phyloP scores from a whole-genome alignment of 2,329 filamentous ascomycete genomes.

The Nemania diffusa region DNA sequence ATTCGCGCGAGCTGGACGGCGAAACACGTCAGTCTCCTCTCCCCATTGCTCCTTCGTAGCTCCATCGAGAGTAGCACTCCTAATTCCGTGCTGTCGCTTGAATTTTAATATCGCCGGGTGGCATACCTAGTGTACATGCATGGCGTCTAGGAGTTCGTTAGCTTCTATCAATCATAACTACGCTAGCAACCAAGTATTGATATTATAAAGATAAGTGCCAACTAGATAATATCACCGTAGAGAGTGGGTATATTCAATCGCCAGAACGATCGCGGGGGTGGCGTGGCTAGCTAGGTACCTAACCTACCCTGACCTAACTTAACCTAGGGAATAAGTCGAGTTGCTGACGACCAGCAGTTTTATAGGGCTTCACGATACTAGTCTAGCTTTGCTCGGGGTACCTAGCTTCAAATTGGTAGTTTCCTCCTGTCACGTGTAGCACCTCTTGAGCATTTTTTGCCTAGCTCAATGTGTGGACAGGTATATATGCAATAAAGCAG shows the following conservation, averaged over 20 bases:
- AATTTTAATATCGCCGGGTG: neutral
- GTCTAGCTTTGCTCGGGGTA: neutral
- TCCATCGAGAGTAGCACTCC: neutral
- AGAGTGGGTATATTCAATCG: too few relatives aligned
- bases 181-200: neutral
- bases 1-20: neutral
- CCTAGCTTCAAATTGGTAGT: neutral
- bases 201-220: neutral
- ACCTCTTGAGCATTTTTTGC: neutral
- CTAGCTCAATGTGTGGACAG: neutral
- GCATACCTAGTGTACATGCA: neutral
- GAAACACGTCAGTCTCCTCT: neutral
- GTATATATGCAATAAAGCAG: constrained; percentile 21
- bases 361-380: neutral
- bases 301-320: too few relatives aligned
- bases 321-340: neutral
- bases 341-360: neutral
- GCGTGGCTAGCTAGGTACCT: neutral
- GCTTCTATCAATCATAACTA: neutral
- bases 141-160: neutral
- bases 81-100: neutral
- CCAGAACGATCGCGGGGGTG: neutral
- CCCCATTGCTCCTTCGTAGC: neutral
- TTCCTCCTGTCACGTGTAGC: neutral
- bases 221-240: neutral